A percentile compares a stretch with the other conserved stretches of the same genome.
These are phyloP conservation scores for Pisolithus microcarpus DNA, from an alignment of 768 basidiomycete species.

Conservation along the genomic window DNA sequence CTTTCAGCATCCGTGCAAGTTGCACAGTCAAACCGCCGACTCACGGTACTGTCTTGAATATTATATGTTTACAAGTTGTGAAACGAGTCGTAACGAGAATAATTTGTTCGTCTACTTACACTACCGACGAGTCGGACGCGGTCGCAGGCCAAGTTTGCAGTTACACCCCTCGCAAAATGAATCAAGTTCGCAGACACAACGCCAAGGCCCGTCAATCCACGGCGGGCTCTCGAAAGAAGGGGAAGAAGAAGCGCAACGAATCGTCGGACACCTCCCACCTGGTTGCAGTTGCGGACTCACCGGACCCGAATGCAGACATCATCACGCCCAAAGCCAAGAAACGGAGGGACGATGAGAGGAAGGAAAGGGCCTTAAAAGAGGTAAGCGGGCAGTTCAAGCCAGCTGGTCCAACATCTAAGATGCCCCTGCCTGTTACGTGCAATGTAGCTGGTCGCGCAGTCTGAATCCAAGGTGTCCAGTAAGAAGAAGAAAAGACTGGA, in stretches of 20 bases:
- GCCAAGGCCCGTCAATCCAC: conserved; percentile 61
- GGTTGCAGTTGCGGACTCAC: conserved; percentile 13
- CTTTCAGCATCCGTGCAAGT: no score
- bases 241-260: conserved; percentile 35
- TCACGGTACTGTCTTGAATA: no score
- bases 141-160: no score
- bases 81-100: no score
- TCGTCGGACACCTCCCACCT: conserved; percentile 10
- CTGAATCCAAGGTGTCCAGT: conserved; percentile 64
- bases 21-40: no score
- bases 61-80: no score
- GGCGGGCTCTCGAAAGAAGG: conserved; percentile 58
- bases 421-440: neutral
- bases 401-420: no score
- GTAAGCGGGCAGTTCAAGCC: conserved; percentile 37
- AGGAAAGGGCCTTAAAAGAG: conserved; percentile 54
- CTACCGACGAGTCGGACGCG: no score
- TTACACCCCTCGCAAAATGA: conserved; percentile 11
- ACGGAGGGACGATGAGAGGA: conserved; percentile 53
- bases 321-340: conserved; percentile 52
- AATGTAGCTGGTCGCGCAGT: conserved; percentile 33
- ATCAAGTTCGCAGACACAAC: conserved; percentile 38
- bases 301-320: conserved; percentile 54
- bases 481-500: conserved; percentile 89
- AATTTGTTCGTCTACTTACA: no score